Percentiles rank a stretch among this genome's conserved stretches.
phyloP scores from a whole-genome alignment of 805 yeast species.

The Wickerhamomyces chaumierensis region DNA sequence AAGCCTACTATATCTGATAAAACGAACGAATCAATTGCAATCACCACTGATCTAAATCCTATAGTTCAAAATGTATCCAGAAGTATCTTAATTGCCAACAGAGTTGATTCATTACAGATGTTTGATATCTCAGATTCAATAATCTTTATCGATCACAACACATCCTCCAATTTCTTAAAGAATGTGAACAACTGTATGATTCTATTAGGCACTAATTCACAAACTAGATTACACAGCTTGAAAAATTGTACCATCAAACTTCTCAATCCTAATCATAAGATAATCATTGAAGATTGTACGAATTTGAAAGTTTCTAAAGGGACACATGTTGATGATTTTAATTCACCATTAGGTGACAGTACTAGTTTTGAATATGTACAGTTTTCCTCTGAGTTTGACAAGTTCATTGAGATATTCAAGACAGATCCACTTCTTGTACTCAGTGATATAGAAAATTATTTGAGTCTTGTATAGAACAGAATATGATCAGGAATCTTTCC shows the following conservation, averaged over 20 bases:
- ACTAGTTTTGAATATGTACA: not conserved
- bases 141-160: not conserved
- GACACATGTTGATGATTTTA: not conserved
- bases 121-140: not conserved
- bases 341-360: not conserved
- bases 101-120: not conserved
- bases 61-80: not conserved
- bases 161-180: not conserved
- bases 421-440: too few species aligned
- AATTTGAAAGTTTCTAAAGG: not conserved
- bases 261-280: not conserved
- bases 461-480: not conserved
- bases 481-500: not conserved
- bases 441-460: not conserved
- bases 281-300: not conserved
- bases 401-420: not conserved
- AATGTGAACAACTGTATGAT: not conserved
- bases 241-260: not conserved
- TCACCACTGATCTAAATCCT: not conserved
- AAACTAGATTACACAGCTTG: not conserved
- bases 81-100: not conserved
- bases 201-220: not conserved
- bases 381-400: not conserved
- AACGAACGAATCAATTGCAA: not conserved
- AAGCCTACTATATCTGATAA: not conserved